phyloP scores from a whole-genome alignment of 2,329 filamentous ascomycete genomes.

The Aspergillus quadrilineatus region DNA sequence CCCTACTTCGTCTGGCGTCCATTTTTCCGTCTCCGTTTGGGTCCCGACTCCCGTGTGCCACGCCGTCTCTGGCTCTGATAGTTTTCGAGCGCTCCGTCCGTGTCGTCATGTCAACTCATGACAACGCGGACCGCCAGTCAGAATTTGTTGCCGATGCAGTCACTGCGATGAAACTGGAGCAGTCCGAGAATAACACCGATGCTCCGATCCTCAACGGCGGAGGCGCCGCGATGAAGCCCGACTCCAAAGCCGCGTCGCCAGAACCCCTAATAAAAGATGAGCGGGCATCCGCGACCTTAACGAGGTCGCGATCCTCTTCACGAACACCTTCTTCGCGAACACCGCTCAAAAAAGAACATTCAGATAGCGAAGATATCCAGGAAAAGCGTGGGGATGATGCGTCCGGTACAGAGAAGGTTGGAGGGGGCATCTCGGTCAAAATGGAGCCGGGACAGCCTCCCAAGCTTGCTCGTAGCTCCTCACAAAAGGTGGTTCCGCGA shows the following conservation, averaged over 20 bases:
- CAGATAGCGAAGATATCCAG: slow-evolving; percentile 22
- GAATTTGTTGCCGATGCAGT: slow-evolving; percentile 36
- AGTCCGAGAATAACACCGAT: slow-evolving; percentile 25
- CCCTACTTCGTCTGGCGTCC: background rate
- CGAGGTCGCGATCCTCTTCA: slow-evolving; percentile 27
- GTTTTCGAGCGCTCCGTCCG: slow-evolving; percentile 27
- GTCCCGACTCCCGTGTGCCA: background rate
- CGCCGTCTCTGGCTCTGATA: slow-evolving; percentile 18
- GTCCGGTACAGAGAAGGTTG: slow-evolving; percentile 47
- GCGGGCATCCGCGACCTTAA: slow-evolving; percentile 17
- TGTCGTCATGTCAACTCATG: slow-evolving; percentile 46
- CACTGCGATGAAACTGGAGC: slow-evolving; percentile 37
- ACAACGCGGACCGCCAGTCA: slow-evolving; percentile 40
- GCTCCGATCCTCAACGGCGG: slow-evolving; percentile 26
- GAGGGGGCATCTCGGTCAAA: slow-evolving; percentile 62
- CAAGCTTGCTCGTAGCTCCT: slow-evolving; percentile 71
- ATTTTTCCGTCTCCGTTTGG: slow-evolving; percentile 2
- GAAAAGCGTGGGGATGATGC: slow-evolving; percentile 23
- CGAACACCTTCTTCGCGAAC: slow-evolving; percentile 24
- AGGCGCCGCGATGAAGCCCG: slow-evolving; percentile 23
- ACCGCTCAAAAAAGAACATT: slow-evolving; percentile 34
- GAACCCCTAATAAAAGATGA: slow-evolving; percentile 21
- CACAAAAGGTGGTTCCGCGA: slow-evolving; percentile 66
- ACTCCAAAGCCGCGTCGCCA: slow-evolving; percentile 17
- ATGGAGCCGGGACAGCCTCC: slow-evolving; percentile 65